Evolutionary conservation across 352 stramenopile genomes (phyloP).

Genomic region (Globisporangium yorkense): DNA sequence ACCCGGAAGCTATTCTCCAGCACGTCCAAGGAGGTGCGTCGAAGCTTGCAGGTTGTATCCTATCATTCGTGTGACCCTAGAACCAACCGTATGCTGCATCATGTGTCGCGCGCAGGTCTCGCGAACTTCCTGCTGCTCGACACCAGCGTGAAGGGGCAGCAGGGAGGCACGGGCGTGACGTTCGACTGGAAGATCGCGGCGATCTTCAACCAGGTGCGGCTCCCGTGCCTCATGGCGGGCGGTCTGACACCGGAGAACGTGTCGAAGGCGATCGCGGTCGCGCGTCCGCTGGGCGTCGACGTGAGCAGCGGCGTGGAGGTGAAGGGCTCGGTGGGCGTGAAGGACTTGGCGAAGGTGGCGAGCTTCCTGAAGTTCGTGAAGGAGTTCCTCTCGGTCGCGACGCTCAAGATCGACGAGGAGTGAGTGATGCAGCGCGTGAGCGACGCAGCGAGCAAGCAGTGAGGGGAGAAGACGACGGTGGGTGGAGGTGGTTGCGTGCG

Average conservation of each 20-base stretch:
- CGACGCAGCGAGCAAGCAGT: neutral
- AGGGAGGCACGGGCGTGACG: slow-evolving; percentile 89
- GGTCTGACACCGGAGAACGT: slow-evolving; percentile 94
- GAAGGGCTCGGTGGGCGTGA: slow-evolving; percentile 55
- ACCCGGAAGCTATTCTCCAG: slow-evolving; percentile 67
- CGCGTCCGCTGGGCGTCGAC: slow-evolving; percentile 91
- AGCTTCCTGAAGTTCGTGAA: slow-evolving; percentile 61
- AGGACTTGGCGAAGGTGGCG: slow-evolving; percentile 53
- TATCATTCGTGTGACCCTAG: neutral
- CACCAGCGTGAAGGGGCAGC: slow-evolving; percentile 92
- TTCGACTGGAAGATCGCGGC: slow-evolving; percentile 97
- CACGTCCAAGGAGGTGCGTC: slow-evolving; percentile 37
- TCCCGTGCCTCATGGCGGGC: slow-evolving; percentile 96
- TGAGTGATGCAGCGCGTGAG: slow-evolving; percentile 17
- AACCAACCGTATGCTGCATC: neutral
- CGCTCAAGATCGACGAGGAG: slow-evolving; percentile 64
- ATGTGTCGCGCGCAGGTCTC: slow-evolving; percentile 20
- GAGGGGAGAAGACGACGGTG: neutral
- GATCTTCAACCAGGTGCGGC: slow-evolving; percentile 81
- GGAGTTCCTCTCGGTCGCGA: slow-evolving; percentile 47
- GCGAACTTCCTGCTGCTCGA: slow-evolving; percentile 94
- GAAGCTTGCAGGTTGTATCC: neutral
- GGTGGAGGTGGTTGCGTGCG: neutral
- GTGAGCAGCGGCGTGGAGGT: slow-evolving; percentile 95
- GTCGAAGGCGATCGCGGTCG: slow-evolving; percentile 74